Evolutionary conservation across 345 rosid species (phyloP).

Genomic region (Xanthoceras sorbifolium): DNA sequence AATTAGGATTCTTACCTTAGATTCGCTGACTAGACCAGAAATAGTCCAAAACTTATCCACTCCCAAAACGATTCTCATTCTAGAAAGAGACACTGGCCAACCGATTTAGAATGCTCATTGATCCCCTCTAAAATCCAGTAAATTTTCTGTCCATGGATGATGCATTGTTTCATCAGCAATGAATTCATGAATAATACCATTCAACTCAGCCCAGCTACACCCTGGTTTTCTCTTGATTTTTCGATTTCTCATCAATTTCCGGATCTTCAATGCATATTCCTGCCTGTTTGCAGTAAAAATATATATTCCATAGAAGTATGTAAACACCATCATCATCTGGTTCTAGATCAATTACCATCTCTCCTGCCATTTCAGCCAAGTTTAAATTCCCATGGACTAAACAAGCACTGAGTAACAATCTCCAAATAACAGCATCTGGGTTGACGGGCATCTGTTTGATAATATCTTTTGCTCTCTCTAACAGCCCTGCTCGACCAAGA

Average conservation of each 20-base stretch:
- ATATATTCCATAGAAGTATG: constrained; percentile 26
- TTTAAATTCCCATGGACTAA: constrained; percentile 26
- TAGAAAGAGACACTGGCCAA: neutral
- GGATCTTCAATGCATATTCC: constrained; percentile 26
- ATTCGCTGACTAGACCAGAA: neutral
- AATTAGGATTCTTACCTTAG: neutral
- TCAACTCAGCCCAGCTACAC: constrained; percentile 40
- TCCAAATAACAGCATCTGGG: constrained; percentile 41
- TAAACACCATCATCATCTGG: constrained; percentile 33
- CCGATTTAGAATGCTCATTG: neutral
- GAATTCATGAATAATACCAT: constrained; percentile 29
- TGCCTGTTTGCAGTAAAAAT: constrained; percentile 23
- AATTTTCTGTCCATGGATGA: neutral
- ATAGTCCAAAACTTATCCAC: neutral
- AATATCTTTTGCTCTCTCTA: constrained; percentile 29
- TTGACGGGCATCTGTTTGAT: constrained; percentile 22
- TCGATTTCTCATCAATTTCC: constrained; percentile 28
- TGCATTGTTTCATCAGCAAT: constrained; percentile 29
- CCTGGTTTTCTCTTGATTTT: constrained; percentile 33
- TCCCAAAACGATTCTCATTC: neutral
- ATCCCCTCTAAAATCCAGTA: constrained; percentile 18
- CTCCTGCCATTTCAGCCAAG: constrained; percentile 30
- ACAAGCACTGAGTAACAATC: constrained; percentile 32
- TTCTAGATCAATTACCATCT: constrained; percentile 26
- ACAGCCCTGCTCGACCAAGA: constrained; percentile 40